phyloP scores from a whole-genome alignment of 2,329 filamentous ascomycete species.

The Hymenoscyphus occultus region DNA sequence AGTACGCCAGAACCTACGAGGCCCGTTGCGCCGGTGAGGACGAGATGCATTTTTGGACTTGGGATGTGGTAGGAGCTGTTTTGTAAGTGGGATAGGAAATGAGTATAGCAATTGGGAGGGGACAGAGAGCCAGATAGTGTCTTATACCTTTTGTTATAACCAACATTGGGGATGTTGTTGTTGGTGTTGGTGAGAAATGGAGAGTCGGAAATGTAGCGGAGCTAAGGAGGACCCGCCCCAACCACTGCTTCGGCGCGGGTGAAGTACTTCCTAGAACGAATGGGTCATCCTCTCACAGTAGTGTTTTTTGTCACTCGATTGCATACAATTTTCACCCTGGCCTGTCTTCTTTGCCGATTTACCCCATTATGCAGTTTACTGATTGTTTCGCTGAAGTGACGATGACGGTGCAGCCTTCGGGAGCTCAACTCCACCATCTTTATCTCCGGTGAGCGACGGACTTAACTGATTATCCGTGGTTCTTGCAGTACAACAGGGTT shows the following conservation, averaged over 20 bases:
- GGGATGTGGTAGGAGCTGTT: not conserved
- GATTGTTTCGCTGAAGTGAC: not conserved
- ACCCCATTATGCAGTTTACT: not conserved
- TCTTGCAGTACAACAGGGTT: not conserved
- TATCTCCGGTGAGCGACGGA: not conserved
- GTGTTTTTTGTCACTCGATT: not conserved
- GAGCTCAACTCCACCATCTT: not conserved
- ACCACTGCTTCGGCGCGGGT: not conserved
- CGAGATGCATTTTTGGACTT: conserved; percentile 53
- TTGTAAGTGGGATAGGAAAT: not conserved
- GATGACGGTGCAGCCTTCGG: not conserved
- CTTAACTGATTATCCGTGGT: not conserved
- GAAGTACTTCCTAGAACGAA: not conserved
- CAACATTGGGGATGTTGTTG: not conserved
- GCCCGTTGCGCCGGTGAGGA: conserved; percentile 67
- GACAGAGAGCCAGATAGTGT: not conserved
- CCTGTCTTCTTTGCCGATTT: not conserved
- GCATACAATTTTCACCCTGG: not conserved
- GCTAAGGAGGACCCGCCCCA: not conserved
- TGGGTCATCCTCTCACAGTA: not conserved
- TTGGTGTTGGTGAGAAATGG: not conserved
- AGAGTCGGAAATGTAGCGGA: not conserved
- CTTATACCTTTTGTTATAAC: not conserved
- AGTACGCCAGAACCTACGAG: conserved; percentile 60
- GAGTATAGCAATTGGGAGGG: not conserved